Evolutionary conservation across 108 stramenopile genomes (phyloP), one percentile per base, ranked within the genome.

Genomic region (Pseudonitzschia delicatissima): DNA sequence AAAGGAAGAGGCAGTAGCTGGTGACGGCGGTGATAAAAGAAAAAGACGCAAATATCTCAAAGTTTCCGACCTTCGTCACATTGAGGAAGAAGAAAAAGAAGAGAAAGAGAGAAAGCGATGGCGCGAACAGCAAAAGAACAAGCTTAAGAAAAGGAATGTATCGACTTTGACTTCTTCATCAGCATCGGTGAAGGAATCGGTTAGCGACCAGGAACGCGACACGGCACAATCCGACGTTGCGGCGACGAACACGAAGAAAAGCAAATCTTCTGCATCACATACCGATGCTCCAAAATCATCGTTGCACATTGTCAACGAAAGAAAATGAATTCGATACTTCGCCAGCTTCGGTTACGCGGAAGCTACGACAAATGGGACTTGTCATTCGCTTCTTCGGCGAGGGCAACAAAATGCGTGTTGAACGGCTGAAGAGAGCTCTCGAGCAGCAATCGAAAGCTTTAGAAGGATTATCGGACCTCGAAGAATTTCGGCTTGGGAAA

Each of bases 301-400:
- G 4, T 58, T 15, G 37, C 29, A n/a, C 40, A 12, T 42, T 37
- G 50, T 35, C 57, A 57, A 55, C 55, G 47, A 35, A 40, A 29
- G 27, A 3, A 44, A 51, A 50, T 34, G 12, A 32, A 11, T 33
- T 2, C 15, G 5, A 42, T 9, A 26, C 68, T 21, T 67, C 77
- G 12, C 60, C 79, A 2, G 18, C 15, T 0, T 69, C 75, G 26
- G 62, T 88, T 11, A 76, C 85, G 13, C 36, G 15, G 31, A 63
- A 75, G 37, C 62, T 92, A 4, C 84, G 91, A 36, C 29, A 62
- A 27, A 77, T 87, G 35, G 88, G 88, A 7, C 64, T 92, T 23
- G 82, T 86, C 39, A 69, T 92, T 40, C 83, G 83, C 18, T 77
- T 85, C 15, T 92, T 92, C 78, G 91, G 91, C 21, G 91, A 92